Evolutionary conservation across 768 basidiomycete genomes (phyloP).

Genomic region (Rhizopogon roseolus): DNA sequence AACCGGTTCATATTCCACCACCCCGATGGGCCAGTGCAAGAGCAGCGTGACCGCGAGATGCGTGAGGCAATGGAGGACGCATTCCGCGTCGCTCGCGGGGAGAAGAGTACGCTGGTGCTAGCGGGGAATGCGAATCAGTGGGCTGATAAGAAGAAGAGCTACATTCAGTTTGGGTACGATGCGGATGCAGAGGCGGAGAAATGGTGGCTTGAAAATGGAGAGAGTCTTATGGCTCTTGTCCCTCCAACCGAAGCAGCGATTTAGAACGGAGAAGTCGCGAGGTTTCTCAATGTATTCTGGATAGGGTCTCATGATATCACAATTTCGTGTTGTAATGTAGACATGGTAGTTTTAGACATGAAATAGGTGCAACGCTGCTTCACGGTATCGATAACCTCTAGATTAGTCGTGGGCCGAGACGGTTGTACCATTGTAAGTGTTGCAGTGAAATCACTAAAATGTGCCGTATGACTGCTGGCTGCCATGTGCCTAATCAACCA

Average conservation of each 20-base stretch:
- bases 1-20: constrained; percentile 56
- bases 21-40: constrained; percentile 49
- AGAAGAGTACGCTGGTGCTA: constrained; percentile 7
- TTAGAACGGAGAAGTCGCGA: background rate
- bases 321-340: background rate
- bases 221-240: constrained; percentile 5
- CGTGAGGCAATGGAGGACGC: constrained; percentile 41
- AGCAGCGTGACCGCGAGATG: constrained; percentile 48
- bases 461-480: no score
- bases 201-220: constrained; percentile 42
- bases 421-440: no score
- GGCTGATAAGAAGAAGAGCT: constrained; percentile 52
- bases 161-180: constrained; percentile 47
- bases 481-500: no score
- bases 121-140: constrained; percentile 47
- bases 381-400: background rate
- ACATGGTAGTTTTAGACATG: background rate
- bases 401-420: background rate
- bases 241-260: background rate
- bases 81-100: constrained; percentile 17
- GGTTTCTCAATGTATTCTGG: no score
- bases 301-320: background rate
- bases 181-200: constrained; percentile 44
- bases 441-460: no score
- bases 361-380: no score